Conservation (phyloP, 495 filamentous ascomycete genomes). For the Podospora tetraspora region DNA sequence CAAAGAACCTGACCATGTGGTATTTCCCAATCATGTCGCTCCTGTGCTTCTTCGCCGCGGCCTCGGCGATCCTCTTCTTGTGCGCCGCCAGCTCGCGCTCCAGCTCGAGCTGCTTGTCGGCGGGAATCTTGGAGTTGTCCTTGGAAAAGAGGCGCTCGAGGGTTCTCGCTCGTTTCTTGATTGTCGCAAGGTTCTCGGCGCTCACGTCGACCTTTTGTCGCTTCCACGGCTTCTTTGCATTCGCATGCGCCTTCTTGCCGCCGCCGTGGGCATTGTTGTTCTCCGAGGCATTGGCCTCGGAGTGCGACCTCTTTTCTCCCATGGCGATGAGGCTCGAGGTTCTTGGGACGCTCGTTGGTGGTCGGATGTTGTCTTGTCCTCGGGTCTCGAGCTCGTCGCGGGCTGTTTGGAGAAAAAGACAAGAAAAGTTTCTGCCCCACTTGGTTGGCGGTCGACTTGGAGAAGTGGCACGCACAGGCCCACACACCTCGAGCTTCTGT, state of each 20-base stretch:
- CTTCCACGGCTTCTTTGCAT: slow-evolving; percentile 24
- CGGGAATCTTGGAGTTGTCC: slow-evolving; percentile 55
- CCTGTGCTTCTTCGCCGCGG: slow-evolving; percentile 52
- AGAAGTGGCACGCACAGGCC: neutral
- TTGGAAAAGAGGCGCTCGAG: slow-evolving; percentile 59
- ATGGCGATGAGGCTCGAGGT: slow-evolving; percentile 5
- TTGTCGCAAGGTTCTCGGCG: slow-evolving; percentile 34
- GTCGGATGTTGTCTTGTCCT: neutral
- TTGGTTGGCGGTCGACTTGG: neutral
- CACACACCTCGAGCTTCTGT: neutral
- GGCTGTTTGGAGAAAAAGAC: neutral
- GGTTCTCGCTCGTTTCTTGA: slow-evolving; percentile 58
- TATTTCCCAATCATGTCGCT: slow-evolving; percentile 78
- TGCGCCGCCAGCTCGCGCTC: slow-evolving; percentile 77
- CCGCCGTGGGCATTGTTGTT: slow-evolving; percentile 11
- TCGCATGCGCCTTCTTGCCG: slow-evolving; percentile 13
- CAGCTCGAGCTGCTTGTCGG: slow-evolving; percentile 66
- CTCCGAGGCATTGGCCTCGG: slow-evolving; percentile 21
- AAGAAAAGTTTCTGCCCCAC: slow-evolving; percentile 3
- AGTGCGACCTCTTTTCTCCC: slow-evolving; percentile 19
- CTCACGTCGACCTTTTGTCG: slow-evolving; percentile 32
- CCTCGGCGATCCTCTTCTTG: slow-evolving; percentile 60
- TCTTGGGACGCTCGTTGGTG: neutral
- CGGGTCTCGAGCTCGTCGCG: neutral
- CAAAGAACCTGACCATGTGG: slow-evolving; percentile 90